phyloP scores from a whole-genome alignment of 345 rosid species.

The Isatis tinctoria region DNA sequence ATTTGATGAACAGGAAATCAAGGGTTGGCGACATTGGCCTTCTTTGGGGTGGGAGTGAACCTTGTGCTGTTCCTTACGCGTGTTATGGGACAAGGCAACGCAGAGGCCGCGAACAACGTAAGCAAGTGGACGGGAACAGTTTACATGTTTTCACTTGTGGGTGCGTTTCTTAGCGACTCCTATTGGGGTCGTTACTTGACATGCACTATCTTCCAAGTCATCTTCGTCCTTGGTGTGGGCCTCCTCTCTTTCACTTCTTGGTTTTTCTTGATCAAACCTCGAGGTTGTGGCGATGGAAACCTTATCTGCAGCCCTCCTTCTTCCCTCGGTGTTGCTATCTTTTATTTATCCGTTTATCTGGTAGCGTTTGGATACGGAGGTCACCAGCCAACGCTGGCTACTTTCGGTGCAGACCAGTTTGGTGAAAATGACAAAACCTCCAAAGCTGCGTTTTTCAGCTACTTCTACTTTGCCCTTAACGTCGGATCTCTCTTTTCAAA shows the following conservation, averaged over 20 bases:
- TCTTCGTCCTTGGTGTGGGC: slow-evolving; percentile 39
- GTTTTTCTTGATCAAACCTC: slow-evolving; percentile 61
- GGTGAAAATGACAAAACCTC: slow-evolving; percentile 40
- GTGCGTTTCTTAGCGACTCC: slow-evolving; percentile 93
- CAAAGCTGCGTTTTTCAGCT: slow-evolving; percentile 61
- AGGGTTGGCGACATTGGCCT: slow-evolving; percentile 81
- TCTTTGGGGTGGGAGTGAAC: slow-evolving; percentile 92
- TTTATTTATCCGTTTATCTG: slow-evolving; percentile 64
- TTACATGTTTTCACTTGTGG: slow-evolving; percentile 73
- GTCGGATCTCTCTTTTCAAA: slow-evolving; percentile 71
- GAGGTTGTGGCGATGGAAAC: slow-evolving; percentile 64
- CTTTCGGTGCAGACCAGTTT: slow-evolving; percentile 86
- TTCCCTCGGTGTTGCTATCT: slow-evolving; percentile 37
- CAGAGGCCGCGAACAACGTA: slow-evolving; percentile 80
- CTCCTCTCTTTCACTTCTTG: slow-evolving; percentile 58
- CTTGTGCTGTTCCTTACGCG: slow-evolving; percentile 78
- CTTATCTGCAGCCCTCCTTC: slow-evolving; percentile 41
- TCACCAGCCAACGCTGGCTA: slow-evolving; percentile 83
- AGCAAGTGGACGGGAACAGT: slow-evolving; percentile 97
- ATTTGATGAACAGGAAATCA: slow-evolving; percentile 53
- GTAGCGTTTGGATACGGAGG: slow-evolving; percentile 92
- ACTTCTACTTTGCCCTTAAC: slow-evolving; percentile 75
- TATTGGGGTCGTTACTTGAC: slow-evolving; percentile 95
- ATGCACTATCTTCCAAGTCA: slow-evolving; percentile 31
- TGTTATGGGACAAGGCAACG: slow-evolving; percentile 71